A percentile compares a stretch with the other conserved stretches of the same genome.
phyloP scores from a whole-genome alignment of 2,329 filamentous ascomycete species.

The Ophiostoma populinum region DNA sequence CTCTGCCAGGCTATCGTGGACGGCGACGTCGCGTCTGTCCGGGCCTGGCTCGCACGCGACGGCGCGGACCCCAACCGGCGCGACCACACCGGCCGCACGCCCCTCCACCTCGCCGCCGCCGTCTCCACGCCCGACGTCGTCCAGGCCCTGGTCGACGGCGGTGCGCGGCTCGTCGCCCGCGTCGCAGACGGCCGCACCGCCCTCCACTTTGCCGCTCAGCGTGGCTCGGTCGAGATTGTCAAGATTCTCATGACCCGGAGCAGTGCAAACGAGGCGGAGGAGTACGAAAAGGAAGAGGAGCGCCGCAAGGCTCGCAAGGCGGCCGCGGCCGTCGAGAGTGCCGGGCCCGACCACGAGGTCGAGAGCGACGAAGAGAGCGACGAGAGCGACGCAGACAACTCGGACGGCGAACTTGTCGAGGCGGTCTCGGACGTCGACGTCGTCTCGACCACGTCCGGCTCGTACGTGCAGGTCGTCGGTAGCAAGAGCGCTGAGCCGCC shows the following conservation, averaged over 20 bases:
- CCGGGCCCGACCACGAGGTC: neutral
- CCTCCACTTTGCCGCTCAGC: slow-evolving; percentile 61
- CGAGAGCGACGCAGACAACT: slow-evolving; percentile 13
- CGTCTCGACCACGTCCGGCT: slow-evolving; percentile 44
- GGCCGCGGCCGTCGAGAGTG: slow-evolving; percentile 5
- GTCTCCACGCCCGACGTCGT: slow-evolving; percentile 54
- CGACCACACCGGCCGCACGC: slow-evolving; percentile 64
- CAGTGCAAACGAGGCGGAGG: slow-evolving; percentile 51
- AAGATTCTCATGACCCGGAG: slow-evolving; percentile 58
- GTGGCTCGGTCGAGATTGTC: slow-evolving; percentile 52
- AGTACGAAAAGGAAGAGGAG: slow-evolving; percentile 39
- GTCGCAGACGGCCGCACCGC: slow-evolving; percentile 67
- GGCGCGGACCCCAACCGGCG: slow-evolving; percentile 53
- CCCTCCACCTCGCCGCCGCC: slow-evolving; percentile 59
- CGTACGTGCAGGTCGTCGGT: slow-evolving; percentile 50
- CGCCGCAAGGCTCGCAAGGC: slow-evolving; percentile 20
- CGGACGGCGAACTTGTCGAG: slow-evolving; percentile 27
- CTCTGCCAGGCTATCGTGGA: slow-evolving; percentile 73
- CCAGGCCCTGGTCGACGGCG: slow-evolving; percentile 50
- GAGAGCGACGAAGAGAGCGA: neutral
- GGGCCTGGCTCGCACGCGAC: slow-evolving; percentile 52
- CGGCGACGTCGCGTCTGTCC: slow-evolving; percentile 49
- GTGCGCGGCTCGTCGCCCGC: slow-evolving; percentile 55
- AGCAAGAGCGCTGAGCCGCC: slow-evolving; percentile 20
- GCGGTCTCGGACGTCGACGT: slow-evolving; percentile 35